These are phyloP conservation scores for Rhizodiscina lignyota DNA, from an alignment of 495 filamentous ascomycete species.

Conservation along the genomic window DNA sequence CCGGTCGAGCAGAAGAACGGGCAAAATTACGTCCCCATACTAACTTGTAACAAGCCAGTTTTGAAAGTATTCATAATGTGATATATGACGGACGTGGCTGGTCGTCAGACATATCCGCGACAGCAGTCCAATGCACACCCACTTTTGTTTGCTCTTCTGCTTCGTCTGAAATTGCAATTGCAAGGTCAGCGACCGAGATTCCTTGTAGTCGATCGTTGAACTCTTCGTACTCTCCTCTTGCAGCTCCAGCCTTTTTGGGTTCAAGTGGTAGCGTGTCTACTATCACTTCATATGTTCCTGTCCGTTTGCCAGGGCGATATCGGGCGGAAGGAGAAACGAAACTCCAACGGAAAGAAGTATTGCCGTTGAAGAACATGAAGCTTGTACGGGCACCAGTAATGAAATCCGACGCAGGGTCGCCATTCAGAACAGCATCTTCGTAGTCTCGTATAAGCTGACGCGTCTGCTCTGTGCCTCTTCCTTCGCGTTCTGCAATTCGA, in stretches of 20 bases:
- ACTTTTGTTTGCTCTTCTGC: slow-evolving; percentile 13
- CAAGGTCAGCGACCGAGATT: slow-evolving; percentile 15
- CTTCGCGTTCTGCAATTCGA: slow-evolving; percentile 6
- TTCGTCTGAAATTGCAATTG: slow-evolving; percentile 18
- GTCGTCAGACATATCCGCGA: slow-evolving; percentile 10
- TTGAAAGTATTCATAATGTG: no score
- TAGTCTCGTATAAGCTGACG: slow-evolving; percentile 6
- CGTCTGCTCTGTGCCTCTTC: slow-evolving; percentile 4
- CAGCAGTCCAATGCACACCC: slow-evolving; percentile 16
- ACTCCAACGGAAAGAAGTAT: slow-evolving; percentile 12
- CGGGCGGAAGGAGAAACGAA: slow-evolving; percentile 12
- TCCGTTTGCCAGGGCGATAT: slow-evolving; percentile 15
- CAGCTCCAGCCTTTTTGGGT: no score
- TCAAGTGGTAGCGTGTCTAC: slow-evolving; percentile 12
- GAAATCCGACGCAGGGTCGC: slow-evolving; percentile 11
- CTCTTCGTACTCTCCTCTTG: slow-evolving; percentile 9
- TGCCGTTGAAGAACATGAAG: slow-evolving; percentile 16
- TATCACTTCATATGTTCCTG: slow-evolving; percentile 13
- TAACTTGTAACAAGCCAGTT: no score
- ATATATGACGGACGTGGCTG: slow-evolving; percentile 1
- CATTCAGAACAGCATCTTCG: slow-evolving; percentile 7
- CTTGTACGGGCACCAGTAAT: slow-evolving; percentile 14
- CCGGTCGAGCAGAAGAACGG: no score
- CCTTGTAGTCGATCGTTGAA: slow-evolving; percentile 10
- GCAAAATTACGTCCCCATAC: no score